Percentiles rank a stretch among this genome's conserved stretches.
These are phyloP conservation scores for Arachis monticola DNA, from an alignment of 331 rosid species.

Conservation along the genomic window DNA sequence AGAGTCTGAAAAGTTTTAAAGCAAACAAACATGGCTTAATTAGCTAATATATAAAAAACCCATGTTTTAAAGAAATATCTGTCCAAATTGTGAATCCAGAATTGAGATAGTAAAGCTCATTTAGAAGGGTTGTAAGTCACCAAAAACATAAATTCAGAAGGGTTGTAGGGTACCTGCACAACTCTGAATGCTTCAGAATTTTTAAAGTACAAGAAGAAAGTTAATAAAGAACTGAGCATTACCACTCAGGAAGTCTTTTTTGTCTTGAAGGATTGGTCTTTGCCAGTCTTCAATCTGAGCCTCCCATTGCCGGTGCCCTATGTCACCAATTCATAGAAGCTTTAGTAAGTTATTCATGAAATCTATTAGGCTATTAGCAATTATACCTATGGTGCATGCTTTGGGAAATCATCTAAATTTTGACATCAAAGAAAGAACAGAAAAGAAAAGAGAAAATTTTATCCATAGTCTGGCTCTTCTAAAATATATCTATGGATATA, in stretches of 20 bases:
- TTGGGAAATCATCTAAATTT: slow-evolving; percentile 36
- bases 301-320: slow-evolving; percentile 84
- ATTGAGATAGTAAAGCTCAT: slow-evolving; percentile 89
- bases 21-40: slow-evolving; percentile 14
- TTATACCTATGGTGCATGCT: slow-evolving; percentile 23
- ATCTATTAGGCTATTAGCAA: slow-evolving; percentile 28
- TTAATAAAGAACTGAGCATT: slow-evolving; percentile 43
- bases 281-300: slow-evolving; percentile 93
- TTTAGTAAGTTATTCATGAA: slow-evolving; percentile 15
- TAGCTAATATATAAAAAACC: background rate
- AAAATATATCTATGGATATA: slow-evolving; percentile 11
- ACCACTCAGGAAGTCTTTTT: slow-evolving; percentile 93
- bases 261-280: slow-evolving; percentile 87
- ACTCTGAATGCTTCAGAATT: slow-evolving; percentile 43
- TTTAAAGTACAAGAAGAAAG: slow-evolving; percentile 10
- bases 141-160: too few species aligned
- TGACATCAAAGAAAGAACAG: background rate
- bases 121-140: slow-evolving; percentile 61
- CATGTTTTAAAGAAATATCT: slow-evolving; percentile 54
- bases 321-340: slow-evolving; percentile 38
- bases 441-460: background rate
- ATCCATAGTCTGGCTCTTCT: slow-evolving; percentile 29
- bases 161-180: slow-evolving; percentile 71
- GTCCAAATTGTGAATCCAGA: slow-evolving; percentile 97
- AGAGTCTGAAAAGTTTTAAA: slow-evolving; percentile 18